These are phyloP conservation scores for Orychophragmus violaceus DNA, from an alignment of 345 rosid genomes.

Conservation along the genomic window DNA sequence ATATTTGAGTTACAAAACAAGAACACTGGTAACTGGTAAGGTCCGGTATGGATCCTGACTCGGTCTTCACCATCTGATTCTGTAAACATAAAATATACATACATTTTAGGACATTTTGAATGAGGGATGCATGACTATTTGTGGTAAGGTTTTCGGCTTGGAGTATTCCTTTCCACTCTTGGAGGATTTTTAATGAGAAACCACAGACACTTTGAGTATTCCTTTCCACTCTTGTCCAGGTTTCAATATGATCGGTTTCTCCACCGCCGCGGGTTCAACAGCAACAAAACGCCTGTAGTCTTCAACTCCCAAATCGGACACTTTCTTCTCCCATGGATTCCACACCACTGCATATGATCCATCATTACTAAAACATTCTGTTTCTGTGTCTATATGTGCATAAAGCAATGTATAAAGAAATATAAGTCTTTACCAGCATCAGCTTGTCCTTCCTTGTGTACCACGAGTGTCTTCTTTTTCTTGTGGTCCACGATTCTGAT, in stretches of 20 bases:
- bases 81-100: not conserved
- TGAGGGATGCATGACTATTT: constrained; percentile 15
- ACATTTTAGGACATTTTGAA: not conserved
- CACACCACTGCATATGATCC: constrained; percentile 59
- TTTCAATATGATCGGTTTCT: constrained; percentile 63
- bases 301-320: constrained; percentile 79
- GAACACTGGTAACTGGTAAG: not conserved
- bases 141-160: constrained; percentile 49
- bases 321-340: constrained; percentile 97
- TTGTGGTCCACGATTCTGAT: constrained; percentile 81
- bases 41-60: not conserved
- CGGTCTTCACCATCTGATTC: not conserved
- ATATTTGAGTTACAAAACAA: not conserved
- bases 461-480: constrained; percentile 80
- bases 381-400: not conserved
- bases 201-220: constrained; percentile 56
- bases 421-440: constrained; percentile 60
- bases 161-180: too few species aligned
- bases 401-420: not conserved
- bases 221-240: constrained; percentile 94
- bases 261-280: constrained; percentile 75
- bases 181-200: too few species aligned
- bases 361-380: not conserved
- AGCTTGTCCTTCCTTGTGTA: constrained; percentile 84
- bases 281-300: constrained; percentile 78